These are phyloP conservation scores for Aspergillus aculeatus DNA, from an alignment of 2,329 filamentous ascomycete species.

Conservation along the genomic window DNA sequence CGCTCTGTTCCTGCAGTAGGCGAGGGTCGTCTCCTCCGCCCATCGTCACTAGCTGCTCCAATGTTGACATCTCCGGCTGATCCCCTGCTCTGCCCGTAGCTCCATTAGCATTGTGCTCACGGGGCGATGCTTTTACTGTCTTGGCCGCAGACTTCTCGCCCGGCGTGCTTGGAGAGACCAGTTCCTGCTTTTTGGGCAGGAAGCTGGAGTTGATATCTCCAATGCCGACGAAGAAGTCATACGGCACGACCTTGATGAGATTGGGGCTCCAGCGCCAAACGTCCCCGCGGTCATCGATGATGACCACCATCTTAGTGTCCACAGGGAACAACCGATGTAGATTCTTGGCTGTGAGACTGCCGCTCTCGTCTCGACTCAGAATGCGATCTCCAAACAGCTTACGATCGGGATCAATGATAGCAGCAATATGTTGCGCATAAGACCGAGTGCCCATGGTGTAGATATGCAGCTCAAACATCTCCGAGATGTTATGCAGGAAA, in stretches of 20 bases:
- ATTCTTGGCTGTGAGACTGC: conserved; percentile 86
- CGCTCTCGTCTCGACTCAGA: conserved; percentile 94
- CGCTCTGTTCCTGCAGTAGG: conserved; percentile 70
- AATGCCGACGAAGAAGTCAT: conserved; percentile 97
- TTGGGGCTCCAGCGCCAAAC: conserved; percentile 95
- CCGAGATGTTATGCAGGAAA: conserved; percentile 75
- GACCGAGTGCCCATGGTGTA: conserved; percentile 98
- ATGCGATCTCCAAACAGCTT: conserved; percentile 92
- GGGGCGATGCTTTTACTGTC: conserved; percentile 22
- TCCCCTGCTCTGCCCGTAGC: conserved; percentile 24
- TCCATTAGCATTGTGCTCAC: conserved; percentile 35
- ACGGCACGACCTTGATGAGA: conserved; percentile 89
- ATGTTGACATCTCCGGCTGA: conserved; percentile 51
- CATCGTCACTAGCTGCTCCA: conserved; percentile 78
- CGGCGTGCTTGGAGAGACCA: conserved; percentile 49
- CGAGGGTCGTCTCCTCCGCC: conserved; percentile 66
- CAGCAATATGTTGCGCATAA: conserved; percentile 89
- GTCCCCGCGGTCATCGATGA: conserved; percentile 95
- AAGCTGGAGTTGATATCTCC: conserved; percentile 99
- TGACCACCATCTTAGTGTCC: conserved; percentile 98
- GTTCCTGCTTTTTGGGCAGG: conserved; percentile 70
- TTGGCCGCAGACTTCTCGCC: conserved; percentile 27
- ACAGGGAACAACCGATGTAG: conserved; percentile 89
- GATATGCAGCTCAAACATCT: conserved; percentile 90
- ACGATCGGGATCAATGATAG: conserved; percentile 85